Evolutionary conservation across 257 asterid species (phyloP).

Genomic region (Cruciata laevipes): DNA sequence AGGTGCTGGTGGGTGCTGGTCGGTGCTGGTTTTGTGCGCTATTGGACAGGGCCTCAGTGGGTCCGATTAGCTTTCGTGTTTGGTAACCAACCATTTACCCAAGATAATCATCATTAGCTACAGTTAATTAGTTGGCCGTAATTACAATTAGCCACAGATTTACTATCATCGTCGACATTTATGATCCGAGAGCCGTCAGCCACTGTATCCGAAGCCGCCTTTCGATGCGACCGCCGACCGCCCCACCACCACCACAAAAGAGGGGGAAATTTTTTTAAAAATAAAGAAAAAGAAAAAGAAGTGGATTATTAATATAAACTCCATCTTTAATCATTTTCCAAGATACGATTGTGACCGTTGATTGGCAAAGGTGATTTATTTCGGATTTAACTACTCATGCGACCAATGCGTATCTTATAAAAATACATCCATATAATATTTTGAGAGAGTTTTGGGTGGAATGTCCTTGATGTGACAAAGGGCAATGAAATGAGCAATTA

Average conservation of each 20-base stretch:
- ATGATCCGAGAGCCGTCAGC: background rate
- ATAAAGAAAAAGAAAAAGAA: background rate
- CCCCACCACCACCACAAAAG: background rate
- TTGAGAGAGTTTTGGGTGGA: too few relatives aligned
- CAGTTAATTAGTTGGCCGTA: background rate
- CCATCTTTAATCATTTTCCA: background rate
- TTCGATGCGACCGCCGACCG: background rate
- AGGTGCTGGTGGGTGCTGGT: too few relatives aligned
- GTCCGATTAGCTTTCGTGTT: background rate
- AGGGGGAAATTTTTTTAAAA: background rate
- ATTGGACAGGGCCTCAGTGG: too few relatives aligned
- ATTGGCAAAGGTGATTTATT: background rate
- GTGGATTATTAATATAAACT: background rate
- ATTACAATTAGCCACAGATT: background rate
- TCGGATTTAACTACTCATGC: too few relatives aligned
- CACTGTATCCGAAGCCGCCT: slow-evolving; percentile 16
- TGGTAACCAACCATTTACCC: slow-evolving; percentile 8
- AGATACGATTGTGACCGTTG: background rate
- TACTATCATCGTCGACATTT: background rate
- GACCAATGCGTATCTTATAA: too few relatives aligned
- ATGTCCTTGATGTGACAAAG: too few relatives aligned
- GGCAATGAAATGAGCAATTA: too few relatives aligned
- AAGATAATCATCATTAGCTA: background rate
- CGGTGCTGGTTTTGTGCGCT: too few relatives aligned
- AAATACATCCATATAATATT: too few relatives aligned